Evolutionary conservation across 768 basidiomycete species (phyloP), one percentile per base, ranked within the genome.

Genomic region (Suillus bovinus): DNA sequence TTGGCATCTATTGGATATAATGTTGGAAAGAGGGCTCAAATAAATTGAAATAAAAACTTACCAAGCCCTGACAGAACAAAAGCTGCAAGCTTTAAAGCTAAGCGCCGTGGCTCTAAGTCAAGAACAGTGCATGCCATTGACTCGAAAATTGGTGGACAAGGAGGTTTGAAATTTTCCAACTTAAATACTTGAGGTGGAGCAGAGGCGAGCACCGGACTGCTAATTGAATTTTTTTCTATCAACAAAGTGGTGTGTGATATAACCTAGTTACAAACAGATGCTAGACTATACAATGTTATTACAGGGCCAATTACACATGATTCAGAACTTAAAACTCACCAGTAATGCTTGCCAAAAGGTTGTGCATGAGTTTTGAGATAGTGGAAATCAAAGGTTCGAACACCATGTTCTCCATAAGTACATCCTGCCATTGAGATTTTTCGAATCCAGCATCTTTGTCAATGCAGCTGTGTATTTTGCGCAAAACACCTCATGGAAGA

Each of bases 31-130:
- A n/a, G 24, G n/a, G 52, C 36, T 54, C 29, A 54, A 31, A 54
- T 54, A 14, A 44, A 58, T 58, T 6, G 6, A 58, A 58, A 34
- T 58, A 41, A 41, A 39, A n/a, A 58, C 53, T 58, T 36, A 58
- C 57, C 57, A 36, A 58, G 31, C 33, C 57, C 57, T 2, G 20
- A 36, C 0, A 58, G 24, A 36, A 58, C 39, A 29, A 27, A 58
- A 34, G 57, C 31, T 41, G 27, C 57, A 34, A 58, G 31, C 13
- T 58, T 58, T 41, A 58, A 41, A 34, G 57, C 31, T 20, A 41
- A 42, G 41, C 9, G 20, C 41, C 4, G 9, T 29, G 57, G 57
- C 24, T 58, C 57, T 16, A 13, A 39, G 39, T 41, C 38, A 22
- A 58, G 57, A n/a, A 58, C 38, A 27, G n/a, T 46, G 44, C 22